phyloP scores from a whole-genome alignment of 306 rosid genomes.

The Heteromeles arbutifolia region DNA sequence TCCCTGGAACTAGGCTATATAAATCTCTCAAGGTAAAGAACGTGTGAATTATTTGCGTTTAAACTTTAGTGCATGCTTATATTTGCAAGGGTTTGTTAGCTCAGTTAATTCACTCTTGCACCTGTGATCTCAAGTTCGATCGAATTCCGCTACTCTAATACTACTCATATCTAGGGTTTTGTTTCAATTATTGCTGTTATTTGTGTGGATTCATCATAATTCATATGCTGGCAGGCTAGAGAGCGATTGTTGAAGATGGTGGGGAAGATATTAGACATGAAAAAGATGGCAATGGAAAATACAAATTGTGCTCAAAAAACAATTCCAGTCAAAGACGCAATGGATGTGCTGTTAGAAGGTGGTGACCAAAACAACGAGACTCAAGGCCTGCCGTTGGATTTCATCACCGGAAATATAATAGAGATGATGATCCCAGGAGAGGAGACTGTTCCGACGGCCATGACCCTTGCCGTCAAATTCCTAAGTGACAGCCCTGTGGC shows the following conservation, averaged over 20 bases:
- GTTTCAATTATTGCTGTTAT: not conserved
- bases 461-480: conserved; percentile 69
- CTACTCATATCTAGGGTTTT: not conserved
- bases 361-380: conserved; percentile 20
- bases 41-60: not conserved
- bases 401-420: conserved; percentile 58
- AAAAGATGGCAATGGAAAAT: conserved; percentile 17
- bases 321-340: conserved; percentile 40
- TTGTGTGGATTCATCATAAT: not conserved
- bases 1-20: conserved; percentile 73
- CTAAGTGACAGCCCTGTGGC: conserved; percentile 54
- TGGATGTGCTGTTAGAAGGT: conserved; percentile 63
- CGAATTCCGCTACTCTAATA: not conserved
- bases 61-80: too few relatives aligned
- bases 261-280: conserved; percentile 42
- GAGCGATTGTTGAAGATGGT: conserved; percentile 67
- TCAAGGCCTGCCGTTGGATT: conserved; percentile 38
- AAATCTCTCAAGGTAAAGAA: conserved; percentile 72
- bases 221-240: conserved; percentile 51
- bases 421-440: conserved; percentile 93
- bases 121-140: not conserved
- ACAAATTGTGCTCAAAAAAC: not conserved
- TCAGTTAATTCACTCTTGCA: not conserved
- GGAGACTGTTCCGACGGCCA: conserved; percentile 81
- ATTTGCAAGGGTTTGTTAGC: not conserved